Conservation (phyloP, 257 asterid genomes). For the Anisodus tanguticus region DNA sequence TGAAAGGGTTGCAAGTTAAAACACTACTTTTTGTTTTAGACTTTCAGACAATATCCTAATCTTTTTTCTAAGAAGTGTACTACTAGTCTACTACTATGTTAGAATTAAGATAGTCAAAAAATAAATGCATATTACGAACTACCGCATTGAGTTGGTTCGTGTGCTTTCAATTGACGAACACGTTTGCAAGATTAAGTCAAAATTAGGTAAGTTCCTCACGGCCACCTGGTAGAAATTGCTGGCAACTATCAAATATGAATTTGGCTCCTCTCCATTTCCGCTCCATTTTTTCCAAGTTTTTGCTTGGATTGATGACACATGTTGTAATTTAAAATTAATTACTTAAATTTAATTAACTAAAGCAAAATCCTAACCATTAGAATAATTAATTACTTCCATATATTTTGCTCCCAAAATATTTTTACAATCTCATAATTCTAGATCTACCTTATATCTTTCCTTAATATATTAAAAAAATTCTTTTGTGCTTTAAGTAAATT, state of each 20-base stretch:
- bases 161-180: neutral
- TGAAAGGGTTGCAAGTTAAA: neutral
- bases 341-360: no score
- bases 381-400: no score
- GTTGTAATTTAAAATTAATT: no score
- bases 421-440: no score
- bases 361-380: no score
- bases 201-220: constrained; percentile 3
- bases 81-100: neutral
- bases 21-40: neutral
- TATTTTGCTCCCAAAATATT: no score
- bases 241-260: neutral
- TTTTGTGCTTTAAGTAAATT: no score
- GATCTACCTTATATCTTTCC: no score
- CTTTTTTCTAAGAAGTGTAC: neutral
- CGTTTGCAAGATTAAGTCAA: constrained; percentile 15
- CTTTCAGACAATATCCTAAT: neutral
- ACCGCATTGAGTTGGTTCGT: neutral
- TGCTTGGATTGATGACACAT: no score
- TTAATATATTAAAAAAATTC: no score
- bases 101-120: neutral
- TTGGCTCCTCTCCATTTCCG: no score
- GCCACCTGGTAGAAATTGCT: constrained; percentile 3
- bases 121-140: neutral
- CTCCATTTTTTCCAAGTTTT: no score